A percentile compares a stretch with the other conserved stretches of the same genome.
Conservation (phyloP, 2,329 filamentous ascomycete species). For the Colletotrichum costaricense region DNA sequence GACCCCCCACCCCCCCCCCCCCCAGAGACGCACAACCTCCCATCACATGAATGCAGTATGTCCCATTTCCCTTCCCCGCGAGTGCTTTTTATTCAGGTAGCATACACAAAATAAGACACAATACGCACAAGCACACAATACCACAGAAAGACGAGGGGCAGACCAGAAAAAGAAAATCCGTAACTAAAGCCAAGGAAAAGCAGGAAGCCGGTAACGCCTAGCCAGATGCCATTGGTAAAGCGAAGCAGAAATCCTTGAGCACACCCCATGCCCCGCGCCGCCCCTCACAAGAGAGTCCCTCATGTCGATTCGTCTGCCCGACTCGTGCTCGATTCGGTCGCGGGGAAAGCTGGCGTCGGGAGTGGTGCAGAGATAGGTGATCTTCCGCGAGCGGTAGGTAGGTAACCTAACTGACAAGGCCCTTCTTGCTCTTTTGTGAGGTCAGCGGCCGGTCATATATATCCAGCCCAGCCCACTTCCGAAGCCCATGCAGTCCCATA, state of each 20-base stretch:
- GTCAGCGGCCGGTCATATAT: slow-evolving; percentile 29
- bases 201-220: slow-evolving; percentile 36
- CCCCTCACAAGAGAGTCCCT: slow-evolving; percentile 1
- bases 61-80: not conserved
- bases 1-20: not conserved
- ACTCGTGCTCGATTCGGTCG: slow-evolving; percentile 2
- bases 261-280: not conserved
- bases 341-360: not conserved
- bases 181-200: slow-evolving; percentile 4
- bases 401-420: slow-evolving; percentile 47
- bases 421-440: slow-evolving; percentile 51
- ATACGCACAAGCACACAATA: not conserved
- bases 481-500: not conserved
- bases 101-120: slow-evolving; percentile 9
- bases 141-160: slow-evolving; percentile 9
- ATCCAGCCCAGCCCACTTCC: not conserved
- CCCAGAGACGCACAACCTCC: not conserved
- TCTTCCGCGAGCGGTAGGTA: slow-evolving; percentile 14
- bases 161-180: slow-evolving; percentile 7
- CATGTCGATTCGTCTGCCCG: slow-evolving; percentile 16
- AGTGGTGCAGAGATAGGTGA: slow-evolving; percentile 2
- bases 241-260: slow-evolving; percentile 6
- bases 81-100: slow-evolving; percentile 7
- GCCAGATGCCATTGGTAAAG: slow-evolving; percentile 32
- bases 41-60: not conserved